Percentiles rank a stretch among this genome's conserved stretches.
These are phyloP conservation scores for Graphilbum sp. DNA, from an alignment of 2,329 filamentous ascomycete genomes.

Conservation along the genomic window DNA sequence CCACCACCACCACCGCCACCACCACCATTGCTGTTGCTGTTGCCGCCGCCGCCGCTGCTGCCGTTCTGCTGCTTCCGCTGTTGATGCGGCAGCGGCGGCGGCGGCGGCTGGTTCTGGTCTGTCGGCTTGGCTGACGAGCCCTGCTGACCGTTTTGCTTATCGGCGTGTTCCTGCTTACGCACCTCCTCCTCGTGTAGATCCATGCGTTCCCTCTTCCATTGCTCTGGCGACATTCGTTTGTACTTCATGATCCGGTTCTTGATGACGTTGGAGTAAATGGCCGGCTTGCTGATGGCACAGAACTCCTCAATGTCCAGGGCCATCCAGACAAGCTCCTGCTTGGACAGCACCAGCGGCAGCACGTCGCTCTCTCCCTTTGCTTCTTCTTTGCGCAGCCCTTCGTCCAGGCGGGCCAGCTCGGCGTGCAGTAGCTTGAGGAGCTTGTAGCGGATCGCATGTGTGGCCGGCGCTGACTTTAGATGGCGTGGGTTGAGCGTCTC, in stretches of 20 bases:
- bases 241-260: slow-evolving; percentile 64
- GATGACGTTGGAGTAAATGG: slow-evolving; percentile 69
- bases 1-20: too few relatives aligned
- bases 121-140: too few relatives aligned
- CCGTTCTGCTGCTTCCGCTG: too few relatives aligned
- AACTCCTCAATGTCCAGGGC: slow-evolving; percentile 67
- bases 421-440: slow-evolving; percentile 48
- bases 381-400: slow-evolving; percentile 37
- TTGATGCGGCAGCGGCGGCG: too few relatives aligned
- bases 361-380: slow-evolving; percentile 12
- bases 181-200: slow-evolving; percentile 15
- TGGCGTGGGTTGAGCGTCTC: slow-evolving; percentile 53
- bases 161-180: not conserved
- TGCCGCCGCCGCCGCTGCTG: too few relatives aligned
- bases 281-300: slow-evolving; percentile 46
- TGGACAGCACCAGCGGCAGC: slow-evolving; percentile 32
- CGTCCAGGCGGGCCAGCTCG: slow-evolving; percentile 51
- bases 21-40: too few relatives aligned
- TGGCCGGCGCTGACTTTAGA: slow-evolving; percentile 39
- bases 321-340: slow-evolving; percentile 50
- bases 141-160: not conserved
- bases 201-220: slow-evolving; percentile 51
- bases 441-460: slow-evolving; percentile 37
- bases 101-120: too few relatives aligned
- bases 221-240: slow-evolving; percentile 54